A percentile compares a stretch with the other conserved stretches of the same genome.
Conservation (phyloP, 2,329 filamentous ascomycete species). For the Trichoderma gracile region DNA sequence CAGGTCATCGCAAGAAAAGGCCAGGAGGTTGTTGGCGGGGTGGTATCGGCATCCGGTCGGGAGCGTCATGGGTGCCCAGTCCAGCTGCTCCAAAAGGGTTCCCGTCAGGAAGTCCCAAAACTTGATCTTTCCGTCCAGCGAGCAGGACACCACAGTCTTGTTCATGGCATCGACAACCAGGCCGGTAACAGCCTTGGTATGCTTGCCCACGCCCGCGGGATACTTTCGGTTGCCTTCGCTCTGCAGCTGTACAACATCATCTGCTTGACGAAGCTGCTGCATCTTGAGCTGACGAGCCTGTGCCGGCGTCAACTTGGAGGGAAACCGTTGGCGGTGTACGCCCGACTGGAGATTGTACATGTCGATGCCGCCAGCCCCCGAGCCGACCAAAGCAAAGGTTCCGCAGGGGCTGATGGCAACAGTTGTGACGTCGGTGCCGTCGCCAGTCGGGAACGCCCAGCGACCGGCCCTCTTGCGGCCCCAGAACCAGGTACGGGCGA, state of each 20-base stretch:
- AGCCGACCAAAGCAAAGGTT: constrained; percentile 89
- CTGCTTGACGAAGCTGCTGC: constrained; percentile 59
- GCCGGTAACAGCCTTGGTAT: constrained; percentile 81
- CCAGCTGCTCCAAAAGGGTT: constrained; percentile 73
- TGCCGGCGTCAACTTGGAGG: constrained; percentile 71
- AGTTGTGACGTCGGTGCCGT: constrained; percentile 78
- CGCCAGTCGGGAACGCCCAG: constrained; percentile 87
- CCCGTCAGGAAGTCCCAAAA: constrained; percentile 97
- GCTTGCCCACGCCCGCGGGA: constrained; percentile 64
- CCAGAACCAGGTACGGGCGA: constrained; percentile 97
- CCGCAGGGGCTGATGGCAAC: constrained; percentile 90
- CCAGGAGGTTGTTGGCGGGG: constrained; percentile 78
- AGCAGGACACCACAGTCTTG: constrained; percentile 79
- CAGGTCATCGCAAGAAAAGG: constrained; percentile 84
- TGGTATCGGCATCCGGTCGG: constrained; percentile 81
- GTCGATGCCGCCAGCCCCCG: constrained; percentile 77
- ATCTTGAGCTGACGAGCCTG: constrained; percentile 76
- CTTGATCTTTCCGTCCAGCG: constrained; percentile 88
- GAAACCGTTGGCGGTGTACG: constrained; percentile 82
- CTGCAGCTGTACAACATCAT: constrained; percentile 58
- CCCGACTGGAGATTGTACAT: constrained; percentile 98
- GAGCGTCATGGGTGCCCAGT: constrained; percentile 74
- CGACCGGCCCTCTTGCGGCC: constrained; percentile 88
- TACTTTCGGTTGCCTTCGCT: constrained; percentile 47
- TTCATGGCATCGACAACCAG: constrained; percentile 89